A percentile compares a stretch with the other conserved stretches of the same genome.
Evolutionary conservation across 192 early-diverging fungal genomes (phyloP).

Genomic region (Coemansia pectinata): DNA sequence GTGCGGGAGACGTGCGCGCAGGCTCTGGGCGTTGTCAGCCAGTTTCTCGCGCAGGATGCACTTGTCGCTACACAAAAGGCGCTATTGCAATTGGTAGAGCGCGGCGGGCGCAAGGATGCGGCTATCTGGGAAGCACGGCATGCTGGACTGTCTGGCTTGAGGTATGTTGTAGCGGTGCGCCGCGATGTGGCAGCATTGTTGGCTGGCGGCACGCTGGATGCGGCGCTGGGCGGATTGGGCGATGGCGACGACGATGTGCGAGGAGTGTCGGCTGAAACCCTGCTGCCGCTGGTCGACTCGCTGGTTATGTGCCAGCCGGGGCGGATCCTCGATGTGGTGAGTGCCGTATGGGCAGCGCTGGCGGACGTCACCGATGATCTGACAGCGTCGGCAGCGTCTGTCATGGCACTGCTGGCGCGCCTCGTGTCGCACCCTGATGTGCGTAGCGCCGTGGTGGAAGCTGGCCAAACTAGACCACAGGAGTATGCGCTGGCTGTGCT

Average conservation of each 20-base stretch:
- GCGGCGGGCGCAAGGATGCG: slow-evolving; percentile 20
- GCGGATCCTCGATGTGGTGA: slow-evolving; percentile 73
- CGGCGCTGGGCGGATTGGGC: slow-evolving; percentile 81
- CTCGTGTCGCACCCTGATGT: slow-evolving; percentile 60
- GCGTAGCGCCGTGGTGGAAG: slow-evolving; percentile 21
- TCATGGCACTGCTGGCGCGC: slow-evolving; percentile 90
- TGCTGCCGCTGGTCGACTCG: slow-evolving; percentile 82
- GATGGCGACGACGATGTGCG: slow-evolving; percentile 95
- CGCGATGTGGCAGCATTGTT: slow-evolving; percentile 79
- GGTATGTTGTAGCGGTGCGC: slow-evolving; percentile 92
- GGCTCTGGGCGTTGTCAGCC: slow-evolving; percentile 71
- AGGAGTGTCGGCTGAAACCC: slow-evolving; percentile 83
- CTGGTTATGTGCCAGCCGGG: slow-evolving; percentile 69
- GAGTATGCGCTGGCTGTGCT: slow-evolving; percentile 54
- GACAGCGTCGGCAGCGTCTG: slow-evolving; percentile 84
- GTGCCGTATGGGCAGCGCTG: slow-evolving; percentile 86
- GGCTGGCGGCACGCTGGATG: slow-evolving; percentile 71
- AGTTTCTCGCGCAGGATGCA: slow-evolving; percentile 59
- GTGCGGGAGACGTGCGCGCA: slow-evolving; percentile 95
- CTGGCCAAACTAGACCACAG: slow-evolving; percentile 5
- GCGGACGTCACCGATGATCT: slow-evolving; percentile 87
- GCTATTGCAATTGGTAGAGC: slow-evolving; percentile 60
- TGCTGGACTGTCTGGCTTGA: slow-evolving; percentile 87
- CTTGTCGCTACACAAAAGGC: slow-evolving; percentile 61
- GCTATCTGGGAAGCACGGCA: slow-evolving; percentile 90